Percentiles rank a stretch among this genome's conserved stretches.
Conservation (phyloP, 139 green algal genomes). For the Volvox reticuliferus region DNA sequence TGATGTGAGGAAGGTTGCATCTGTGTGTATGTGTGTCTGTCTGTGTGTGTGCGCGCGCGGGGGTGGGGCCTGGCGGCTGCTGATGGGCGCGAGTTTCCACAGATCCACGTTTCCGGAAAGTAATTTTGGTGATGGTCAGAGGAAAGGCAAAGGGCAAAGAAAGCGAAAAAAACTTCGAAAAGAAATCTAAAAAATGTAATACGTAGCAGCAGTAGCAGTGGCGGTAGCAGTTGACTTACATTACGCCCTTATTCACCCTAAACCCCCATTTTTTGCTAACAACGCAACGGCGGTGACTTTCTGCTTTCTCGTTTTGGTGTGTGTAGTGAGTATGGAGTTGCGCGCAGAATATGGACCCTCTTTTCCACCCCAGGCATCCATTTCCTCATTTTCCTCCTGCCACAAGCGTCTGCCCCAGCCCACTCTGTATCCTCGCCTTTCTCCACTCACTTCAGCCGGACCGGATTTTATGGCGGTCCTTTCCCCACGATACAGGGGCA, state of each 20-base stretch:
- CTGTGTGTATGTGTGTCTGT: background rate
- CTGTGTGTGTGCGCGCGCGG: background rate
- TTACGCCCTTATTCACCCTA: too few species aligned
- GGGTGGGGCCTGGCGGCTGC: background rate
- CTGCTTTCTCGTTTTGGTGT: background rate
- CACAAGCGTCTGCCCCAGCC: background rate
- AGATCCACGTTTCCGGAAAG: too few species aligned
- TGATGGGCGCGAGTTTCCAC: background rate
- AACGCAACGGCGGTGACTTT: too few species aligned
- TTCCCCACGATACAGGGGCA: background rate
- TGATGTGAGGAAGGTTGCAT: background rate
- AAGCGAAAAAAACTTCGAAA: too few species aligned
- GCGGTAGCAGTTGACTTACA: too few species aligned
- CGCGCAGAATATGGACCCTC: background rate
- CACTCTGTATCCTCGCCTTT: background rate
- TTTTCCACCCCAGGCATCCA: background rate
- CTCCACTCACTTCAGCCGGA: background rate
- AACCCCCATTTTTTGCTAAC: too few species aligned
- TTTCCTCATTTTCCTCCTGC: background rate
- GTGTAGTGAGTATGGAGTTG: background rate
- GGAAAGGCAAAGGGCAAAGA: too few species aligned
- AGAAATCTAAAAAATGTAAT: too few species aligned
- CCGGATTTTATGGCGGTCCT: background rate
- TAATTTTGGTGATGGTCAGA: too few species aligned
- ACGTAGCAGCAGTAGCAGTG: too few species aligned